These are phyloP conservation scores for Macrophomina phaseolina DNA, from an alignment of 2,329 filamentous ascomycete species.

Conservation along the genomic window DNA sequence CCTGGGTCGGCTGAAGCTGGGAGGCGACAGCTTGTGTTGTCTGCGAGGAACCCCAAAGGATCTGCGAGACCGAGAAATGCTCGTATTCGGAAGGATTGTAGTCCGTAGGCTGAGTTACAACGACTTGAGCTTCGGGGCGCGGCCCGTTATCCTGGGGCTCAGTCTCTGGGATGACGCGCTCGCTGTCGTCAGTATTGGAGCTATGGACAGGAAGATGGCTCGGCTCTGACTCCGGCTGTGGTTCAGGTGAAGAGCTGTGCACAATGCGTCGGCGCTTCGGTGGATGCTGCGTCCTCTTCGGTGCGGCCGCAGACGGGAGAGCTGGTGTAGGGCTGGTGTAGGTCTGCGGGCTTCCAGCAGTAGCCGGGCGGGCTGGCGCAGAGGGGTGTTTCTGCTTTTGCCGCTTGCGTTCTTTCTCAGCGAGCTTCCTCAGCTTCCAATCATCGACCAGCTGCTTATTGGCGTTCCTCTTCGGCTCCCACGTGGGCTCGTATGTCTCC, in stretches of 20 bases:
- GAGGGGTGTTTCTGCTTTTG: not conserved
- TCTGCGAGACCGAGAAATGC: slow-evolving; percentile 33
- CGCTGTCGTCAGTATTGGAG: not conserved
- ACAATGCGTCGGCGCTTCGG: slow-evolving; percentile 28
- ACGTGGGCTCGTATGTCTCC: slow-evolving; percentile 55
- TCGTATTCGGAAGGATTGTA: slow-evolving; percentile 36
- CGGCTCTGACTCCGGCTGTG: not conserved
- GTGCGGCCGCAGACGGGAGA: not conserved
- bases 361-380: not conserved
- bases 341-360: slow-evolving; percentile 4
- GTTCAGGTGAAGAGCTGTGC: slow-evolving; percentile 32
- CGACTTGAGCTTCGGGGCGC: not conserved
- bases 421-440: slow-evolving; percentile 38
- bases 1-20: not conserved
- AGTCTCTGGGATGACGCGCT: not conserved
- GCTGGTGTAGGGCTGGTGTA: not conserved
- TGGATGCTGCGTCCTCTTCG: slow-evolving; percentile 1
- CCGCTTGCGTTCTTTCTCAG: slow-evolving; percentile 17
- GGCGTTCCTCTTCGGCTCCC: slow-evolving; percentile 53
- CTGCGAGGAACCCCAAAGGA: slow-evolving; percentile 14
- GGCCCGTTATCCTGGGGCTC: not conserved
- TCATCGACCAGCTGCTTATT: slow-evolving; percentile 44
- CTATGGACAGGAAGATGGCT: not conserved
- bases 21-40: not conserved
- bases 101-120: slow-evolving; percentile 30